Evolutionary conservation across 371 early-diverging fungal species (phyloP).

Genomic region (Mucor lusitanicus): DNA sequence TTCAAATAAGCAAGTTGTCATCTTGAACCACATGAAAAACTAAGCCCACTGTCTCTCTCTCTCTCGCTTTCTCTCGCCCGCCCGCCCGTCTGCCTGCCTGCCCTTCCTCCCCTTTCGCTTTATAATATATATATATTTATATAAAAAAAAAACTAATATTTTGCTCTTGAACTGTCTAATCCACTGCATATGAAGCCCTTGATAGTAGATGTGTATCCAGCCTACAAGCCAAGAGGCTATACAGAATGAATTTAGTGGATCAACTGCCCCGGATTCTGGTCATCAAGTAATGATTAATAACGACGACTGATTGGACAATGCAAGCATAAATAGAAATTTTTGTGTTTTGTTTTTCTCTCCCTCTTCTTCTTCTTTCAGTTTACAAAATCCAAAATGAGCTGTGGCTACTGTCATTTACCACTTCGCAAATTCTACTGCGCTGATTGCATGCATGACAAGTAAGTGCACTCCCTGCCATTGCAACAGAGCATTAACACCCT

Average conservation of each 20-base stretch:
- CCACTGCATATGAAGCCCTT: not conserved
- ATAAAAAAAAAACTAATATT: not conserved
- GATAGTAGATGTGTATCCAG: too few relatives aligned
- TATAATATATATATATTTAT: not conserved
- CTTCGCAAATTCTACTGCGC: slow-evolving; percentile 47
- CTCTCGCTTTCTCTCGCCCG: too few relatives aligned
- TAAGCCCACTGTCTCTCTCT: not conserved
- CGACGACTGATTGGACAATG: not conserved
- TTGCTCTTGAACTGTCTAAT: not conserved
- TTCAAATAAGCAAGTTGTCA: slow-evolving; percentile 51
- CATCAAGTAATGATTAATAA: not conserved
- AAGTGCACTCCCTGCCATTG: not conserved
- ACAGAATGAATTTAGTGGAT: too few relatives aligned
- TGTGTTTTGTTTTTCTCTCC: not conserved
- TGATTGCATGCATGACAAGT: slow-evolving; percentile 47
- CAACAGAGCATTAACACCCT: not conserved
- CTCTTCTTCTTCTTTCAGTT: not conserved
- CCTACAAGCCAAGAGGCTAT: too few relatives aligned
- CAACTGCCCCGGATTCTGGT: too few relatives aligned
- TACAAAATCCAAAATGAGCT: slow-evolving; percentile 23
- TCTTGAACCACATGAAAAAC: slow-evolving; percentile 16
- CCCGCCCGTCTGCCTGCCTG: too few relatives aligned
- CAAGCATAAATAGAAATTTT: slow-evolving; percentile 1
- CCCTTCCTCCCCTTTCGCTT: not conserved
- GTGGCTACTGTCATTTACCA: slow-evolving; percentile 44